phyloP scores from a whole-genome alignment of 2,329 filamentous ascomycete species.

The Trichoderma sp. region DNA sequence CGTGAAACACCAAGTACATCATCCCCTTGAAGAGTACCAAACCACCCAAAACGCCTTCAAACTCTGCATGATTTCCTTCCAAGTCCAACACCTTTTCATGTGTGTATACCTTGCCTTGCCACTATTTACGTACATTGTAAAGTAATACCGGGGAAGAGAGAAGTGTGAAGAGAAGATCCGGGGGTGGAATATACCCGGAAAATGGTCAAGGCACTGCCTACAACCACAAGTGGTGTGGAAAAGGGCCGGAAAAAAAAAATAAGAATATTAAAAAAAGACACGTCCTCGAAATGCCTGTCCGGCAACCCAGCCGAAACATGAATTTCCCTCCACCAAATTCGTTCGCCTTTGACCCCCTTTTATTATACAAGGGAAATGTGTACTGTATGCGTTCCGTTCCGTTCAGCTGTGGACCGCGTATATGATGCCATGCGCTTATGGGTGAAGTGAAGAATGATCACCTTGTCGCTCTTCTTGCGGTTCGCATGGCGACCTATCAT shows the following conservation, averaged over 20 bases:
- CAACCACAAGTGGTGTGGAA: conserved; percentile 9
- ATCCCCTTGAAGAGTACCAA: conserved; percentile 29
- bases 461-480: background rate
- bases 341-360: background rate
- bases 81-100: conserved; percentile 49
- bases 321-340: background rate
- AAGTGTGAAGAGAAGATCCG: conserved; percentile 5
- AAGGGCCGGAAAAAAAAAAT: background rate
- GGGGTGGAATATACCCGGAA: background rate
- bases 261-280: background rate
- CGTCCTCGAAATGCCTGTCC: background rate
- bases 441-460: background rate
- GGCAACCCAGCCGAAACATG: background rate
- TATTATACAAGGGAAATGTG: conserved; percentile 4
- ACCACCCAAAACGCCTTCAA: conserved; percentile 32
- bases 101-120: conserved; percentile 46
- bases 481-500: background rate
- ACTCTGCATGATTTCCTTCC: conserved; percentile 30
- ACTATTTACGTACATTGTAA: conserved; percentile 42
- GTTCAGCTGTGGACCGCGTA: background rate
- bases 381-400: background rate
- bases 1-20: conserved; percentile 34
- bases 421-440: background rate
- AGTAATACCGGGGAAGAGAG: conserved; percentile 24
- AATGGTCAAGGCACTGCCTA: conserved; percentile 19